These are phyloP conservation scores for Neurospora discreta DNA, from an alignment of 495 filamentous ascomycete genomes.

Conservation along the genomic window DNA sequence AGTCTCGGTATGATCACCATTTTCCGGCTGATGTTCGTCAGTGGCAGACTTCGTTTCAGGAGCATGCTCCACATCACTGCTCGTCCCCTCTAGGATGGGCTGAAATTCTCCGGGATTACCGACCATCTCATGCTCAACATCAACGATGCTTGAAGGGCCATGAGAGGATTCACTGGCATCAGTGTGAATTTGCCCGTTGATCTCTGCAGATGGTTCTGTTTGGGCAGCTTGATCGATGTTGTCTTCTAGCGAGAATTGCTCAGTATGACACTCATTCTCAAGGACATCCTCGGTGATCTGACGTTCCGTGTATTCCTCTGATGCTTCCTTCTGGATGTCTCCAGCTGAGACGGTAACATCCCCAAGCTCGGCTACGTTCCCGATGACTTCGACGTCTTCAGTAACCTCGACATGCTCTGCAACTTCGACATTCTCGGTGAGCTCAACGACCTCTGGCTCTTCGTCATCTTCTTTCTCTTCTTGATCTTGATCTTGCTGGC, in stretches of 20 bases:
- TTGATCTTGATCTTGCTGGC: slow-evolving; percentile 4
- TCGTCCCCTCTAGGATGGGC: neutral
- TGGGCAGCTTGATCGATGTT: neutral
- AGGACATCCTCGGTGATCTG: neutral
- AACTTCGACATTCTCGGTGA: slow-evolving; percentile 17
- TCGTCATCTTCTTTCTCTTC: slow-evolving; percentile 33
- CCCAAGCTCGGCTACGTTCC: neutral
- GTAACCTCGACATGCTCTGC: slow-evolving; percentile 5
- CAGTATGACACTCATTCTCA: neutral
- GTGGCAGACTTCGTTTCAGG: neutral
- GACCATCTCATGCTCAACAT: neutral
- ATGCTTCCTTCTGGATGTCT: neutral
- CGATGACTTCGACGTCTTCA: slow-evolving; percentile 1
- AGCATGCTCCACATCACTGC: neutral
- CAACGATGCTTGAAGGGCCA: neutral
- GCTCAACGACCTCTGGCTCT: neutral
- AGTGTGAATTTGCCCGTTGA: neutral
- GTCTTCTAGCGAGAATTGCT: neutral
- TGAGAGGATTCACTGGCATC: neutral
- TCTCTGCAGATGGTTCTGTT: neutral
- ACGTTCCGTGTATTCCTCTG: neutral
- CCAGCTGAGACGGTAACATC: neutral
- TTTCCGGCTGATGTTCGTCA: neutral
- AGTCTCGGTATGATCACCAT: neutral
- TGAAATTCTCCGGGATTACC: neutral